Base-by-base conservation (phyloP, 768 basidiomycete species). In the Boletus pseudopeckii region DNA sequence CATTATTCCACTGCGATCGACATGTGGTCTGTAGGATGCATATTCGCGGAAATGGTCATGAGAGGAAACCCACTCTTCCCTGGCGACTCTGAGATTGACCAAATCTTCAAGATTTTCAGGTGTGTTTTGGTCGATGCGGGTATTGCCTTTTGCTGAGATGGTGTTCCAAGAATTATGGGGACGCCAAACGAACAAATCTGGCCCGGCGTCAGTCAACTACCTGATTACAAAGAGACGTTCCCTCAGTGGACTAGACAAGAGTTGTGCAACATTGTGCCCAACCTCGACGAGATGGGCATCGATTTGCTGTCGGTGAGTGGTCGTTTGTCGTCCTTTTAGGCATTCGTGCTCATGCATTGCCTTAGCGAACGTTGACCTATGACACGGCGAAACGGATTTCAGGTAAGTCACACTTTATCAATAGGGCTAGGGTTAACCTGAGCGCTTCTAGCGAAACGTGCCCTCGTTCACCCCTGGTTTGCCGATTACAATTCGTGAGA, bases 1-100 rank as follows among this genome's bases (percentile, higher is more conserved):
- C 94, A 98, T 70, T 99, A 99, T 74, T 88, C 92, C 15, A 99
- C 97, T 2, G 92, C 93, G 3, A 90, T 99, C 64, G 97, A 99
- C 74, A 97, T 98, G 92, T 99, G 97, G 97, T 95, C 92, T n/a
- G 96, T 99, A 20, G 97, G 90, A 0, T 98, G 95, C 67, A 98
- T 99, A 69, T 92, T 97, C 66, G 96, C 96, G 8, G 97, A 99
- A 75, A 98, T 98, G 96, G 88, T 92, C 50, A 91, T 95, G 88
- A 80, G 84, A 55, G 90, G 90, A 60, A 85, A 67, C 83, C 82
- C 96, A 2, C 78, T 98, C 13, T 99, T 99, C 81, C 96, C 97
- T 22, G 97, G 97, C 5, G 97, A 99, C 74, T 98, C 97, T 26
- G 97, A 99, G 75, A 99, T 98, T 67, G 97, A 99, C 73, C 97